Evolutionary conservation across 2,329 filamentous ascomycete species (phyloP).

Genomic region (Sphaerulina musiva): DNA sequence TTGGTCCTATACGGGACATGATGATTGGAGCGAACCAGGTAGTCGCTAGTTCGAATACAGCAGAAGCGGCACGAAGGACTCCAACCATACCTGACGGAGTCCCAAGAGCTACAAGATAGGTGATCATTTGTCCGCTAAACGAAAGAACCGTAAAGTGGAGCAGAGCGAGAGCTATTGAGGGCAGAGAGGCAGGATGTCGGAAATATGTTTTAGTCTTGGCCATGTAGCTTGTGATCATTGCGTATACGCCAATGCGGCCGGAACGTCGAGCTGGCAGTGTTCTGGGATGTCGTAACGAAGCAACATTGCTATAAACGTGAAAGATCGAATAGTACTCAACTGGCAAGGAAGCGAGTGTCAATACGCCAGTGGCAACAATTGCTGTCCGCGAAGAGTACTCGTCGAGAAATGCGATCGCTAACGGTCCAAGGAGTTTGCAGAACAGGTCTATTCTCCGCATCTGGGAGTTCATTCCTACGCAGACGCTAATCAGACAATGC

Average conservation of each 20-base stretch:
- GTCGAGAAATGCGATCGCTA: constrained; percentile 47
- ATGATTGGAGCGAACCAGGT: constrained; percentile 55
- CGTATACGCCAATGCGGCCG: constrained; percentile 2
- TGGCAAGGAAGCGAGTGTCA: constrained; percentile 45
- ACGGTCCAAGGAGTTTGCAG: constrained; percentile 52
- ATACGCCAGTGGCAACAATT: constrained; percentile 45
- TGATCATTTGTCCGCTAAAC: constrained; percentile 58
- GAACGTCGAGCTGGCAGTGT: neutral
- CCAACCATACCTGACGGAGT: constrained; percentile 50
- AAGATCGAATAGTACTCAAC: constrained; percentile 52
- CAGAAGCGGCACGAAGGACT: constrained; percentile 48
- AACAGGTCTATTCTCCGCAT: constrained; percentile 56
- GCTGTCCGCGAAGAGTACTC: constrained; percentile 45
- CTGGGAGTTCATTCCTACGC: constrained; percentile 47
- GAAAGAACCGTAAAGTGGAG: constrained; percentile 58
- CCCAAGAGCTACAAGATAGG: constrained; percentile 48
- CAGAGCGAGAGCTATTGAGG: constrained; percentile 54
- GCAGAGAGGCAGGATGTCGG: constrained; percentile 51
- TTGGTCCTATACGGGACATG: constrained; percentile 44
- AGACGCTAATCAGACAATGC: neutral
- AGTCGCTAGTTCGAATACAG: constrained; percentile 53
- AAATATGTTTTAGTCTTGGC: constrained; percentile 41
- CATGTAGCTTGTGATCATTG: constrained; percentile 9
- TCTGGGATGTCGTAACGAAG: constrained; percentile 24
- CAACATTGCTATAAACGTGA: constrained; percentile 34